These are phyloP conservation scores for Pseudogymnoascus sp. DNA, from an alignment of 2,329 filamentous ascomycete genomes.

Conservation along the genomic window DNA sequence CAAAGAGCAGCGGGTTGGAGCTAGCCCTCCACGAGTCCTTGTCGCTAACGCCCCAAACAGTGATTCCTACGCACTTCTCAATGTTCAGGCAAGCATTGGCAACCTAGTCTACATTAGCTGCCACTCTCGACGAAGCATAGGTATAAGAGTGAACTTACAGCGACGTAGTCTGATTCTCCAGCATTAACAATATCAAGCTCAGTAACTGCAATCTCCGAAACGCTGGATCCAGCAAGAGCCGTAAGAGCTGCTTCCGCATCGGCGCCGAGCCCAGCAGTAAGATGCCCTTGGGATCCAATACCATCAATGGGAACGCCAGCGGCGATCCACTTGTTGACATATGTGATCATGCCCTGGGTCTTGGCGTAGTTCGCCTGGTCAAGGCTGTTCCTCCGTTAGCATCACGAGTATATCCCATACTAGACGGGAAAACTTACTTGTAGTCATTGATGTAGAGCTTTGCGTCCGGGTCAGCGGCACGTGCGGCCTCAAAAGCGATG, in stretches of 20 bases:
- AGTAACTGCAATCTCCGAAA: conserved; percentile 53
- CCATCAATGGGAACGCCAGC: conserved; percentile 59
- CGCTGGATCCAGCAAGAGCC: conserved; percentile 29
- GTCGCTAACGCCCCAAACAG: conserved; percentile 38
- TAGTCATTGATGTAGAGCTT: conserved; percentile 73
- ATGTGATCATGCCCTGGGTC: conserved; percentile 43
- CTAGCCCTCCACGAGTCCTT: conserved; percentile 44
- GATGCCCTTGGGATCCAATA: conserved; percentile 50
- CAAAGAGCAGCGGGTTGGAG: conserved; percentile 47
- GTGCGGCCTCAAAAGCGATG: conserved; percentile 63
- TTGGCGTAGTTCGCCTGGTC: conserved; percentile 47
- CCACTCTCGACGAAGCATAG: neutral
- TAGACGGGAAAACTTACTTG: conserved; percentile 33
- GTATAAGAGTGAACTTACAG: conserved; percentile 11
- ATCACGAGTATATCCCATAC: conserved; percentile 41
- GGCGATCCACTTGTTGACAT: conserved; percentile 57
- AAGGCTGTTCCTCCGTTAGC: neutral
- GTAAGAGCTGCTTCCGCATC: conserved; percentile 37
- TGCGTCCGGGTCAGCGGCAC: conserved; percentile 56
- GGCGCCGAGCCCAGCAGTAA: conserved; percentile 44
- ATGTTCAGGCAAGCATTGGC: conserved; percentile 27
- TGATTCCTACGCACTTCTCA: conserved; percentile 29
- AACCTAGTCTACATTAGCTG: conserved; percentile 12
- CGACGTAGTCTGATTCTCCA: conserved; percentile 25
- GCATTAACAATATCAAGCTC: conserved; percentile 60